Base-by-base conservation (phyloP, 192 early-diverging fungal species). In the Gigaspora rosea region DNA sequence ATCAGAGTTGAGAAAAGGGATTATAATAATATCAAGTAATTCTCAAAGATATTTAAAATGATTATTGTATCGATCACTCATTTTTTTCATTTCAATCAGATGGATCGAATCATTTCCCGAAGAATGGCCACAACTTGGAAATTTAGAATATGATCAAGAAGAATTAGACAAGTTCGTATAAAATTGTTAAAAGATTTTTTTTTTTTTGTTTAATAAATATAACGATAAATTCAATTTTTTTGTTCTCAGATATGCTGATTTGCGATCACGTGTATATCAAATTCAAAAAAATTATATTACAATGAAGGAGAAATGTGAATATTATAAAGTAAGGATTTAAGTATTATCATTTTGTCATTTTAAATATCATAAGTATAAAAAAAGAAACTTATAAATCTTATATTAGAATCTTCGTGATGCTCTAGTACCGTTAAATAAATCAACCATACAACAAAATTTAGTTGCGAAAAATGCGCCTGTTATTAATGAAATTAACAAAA, bases 101-200 rank as follows among this genome's bases (percentile, higher is more conserved):
- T 73, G 71, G 71, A 73, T 73, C 16, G 71, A 73, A 48, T 73
- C 71, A 73, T 73, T 73, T 27, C 71, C 71, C 13, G 35, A 56
- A 11, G 36, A 61, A 59, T 73, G 71, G 71, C 56, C 71, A n/a
- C n/a, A 11, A n/a, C 9, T 12, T 58, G 18, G 13, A 57, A 41
- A 46, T 71, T 54, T 13, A 13, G 56, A 73, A 59, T 22, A 13
- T 1, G 51, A 73, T 46, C 18, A 56, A 20, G 52, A 56, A 59
- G n/a, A 73, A 27, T 9, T 73, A 2, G 56, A 56, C 20, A 58
- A 22, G 56, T 73, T 32, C 18, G n/a, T 47, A 68, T 20, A 16
- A 8, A 49, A 47, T 48, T 15, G 20, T 68, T 47, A 13, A 22
- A 7, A n/a, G 47, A 49, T 49, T 67, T 67, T 35, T 7, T 4